These are phyloP conservation scores for Spizellomyces punctatus DNA, from an alignment of 192 early-diverging fungal genomes.

Conservation along the genomic window DNA sequence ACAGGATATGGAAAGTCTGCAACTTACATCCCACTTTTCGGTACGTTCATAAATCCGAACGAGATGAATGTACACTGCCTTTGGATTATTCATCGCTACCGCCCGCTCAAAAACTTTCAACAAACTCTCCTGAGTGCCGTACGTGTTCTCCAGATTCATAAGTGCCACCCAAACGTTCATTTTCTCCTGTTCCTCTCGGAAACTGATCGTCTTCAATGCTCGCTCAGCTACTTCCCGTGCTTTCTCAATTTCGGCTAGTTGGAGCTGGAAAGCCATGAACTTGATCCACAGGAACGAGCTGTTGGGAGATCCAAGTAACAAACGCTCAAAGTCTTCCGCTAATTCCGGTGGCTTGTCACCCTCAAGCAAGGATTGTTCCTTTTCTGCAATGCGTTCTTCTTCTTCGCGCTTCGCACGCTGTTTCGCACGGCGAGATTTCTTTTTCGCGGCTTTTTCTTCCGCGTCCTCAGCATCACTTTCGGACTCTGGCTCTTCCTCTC, in stretches of 20 bases:
- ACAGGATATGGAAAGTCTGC: neutral
- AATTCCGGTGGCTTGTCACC: constrained; percentile 56
- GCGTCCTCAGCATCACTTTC: constrained; percentile 46
- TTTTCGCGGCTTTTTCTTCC: constrained; percentile 34
- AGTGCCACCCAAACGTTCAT: constrained; percentile 97
- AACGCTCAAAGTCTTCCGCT: constrained; percentile 86
- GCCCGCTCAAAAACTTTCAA: constrained; percentile 85
- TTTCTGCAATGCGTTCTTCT: constrained; percentile 52
- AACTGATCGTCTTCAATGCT: constrained; percentile 89
- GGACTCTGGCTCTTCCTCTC: constrained; percentile 49
- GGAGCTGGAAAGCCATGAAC: constrained; percentile 98
- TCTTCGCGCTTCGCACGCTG: constrained; percentile 58
- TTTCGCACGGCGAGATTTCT: constrained; percentile 60
- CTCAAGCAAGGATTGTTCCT: constrained; percentile 49
- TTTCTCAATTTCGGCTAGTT: constrained; percentile 89
- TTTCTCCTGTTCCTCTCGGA: constrained; percentile 92
- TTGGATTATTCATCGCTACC: constrained; percentile 81
- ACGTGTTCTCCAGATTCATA: constrained; percentile 95
- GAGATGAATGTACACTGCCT: constrained; percentile 85
- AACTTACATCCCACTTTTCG: constrained; percentile 54
- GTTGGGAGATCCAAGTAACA: constrained; percentile 92
- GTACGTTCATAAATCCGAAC: constrained; percentile 89
- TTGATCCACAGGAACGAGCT: constrained; percentile 98
- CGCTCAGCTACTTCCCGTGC: constrained; percentile 93
- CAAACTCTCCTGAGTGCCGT: constrained; percentile 82